Base-by-base conservation (phyloP, 2,329 filamentous ascomycete genomes). In the Laburnicola sp. region DNA sequence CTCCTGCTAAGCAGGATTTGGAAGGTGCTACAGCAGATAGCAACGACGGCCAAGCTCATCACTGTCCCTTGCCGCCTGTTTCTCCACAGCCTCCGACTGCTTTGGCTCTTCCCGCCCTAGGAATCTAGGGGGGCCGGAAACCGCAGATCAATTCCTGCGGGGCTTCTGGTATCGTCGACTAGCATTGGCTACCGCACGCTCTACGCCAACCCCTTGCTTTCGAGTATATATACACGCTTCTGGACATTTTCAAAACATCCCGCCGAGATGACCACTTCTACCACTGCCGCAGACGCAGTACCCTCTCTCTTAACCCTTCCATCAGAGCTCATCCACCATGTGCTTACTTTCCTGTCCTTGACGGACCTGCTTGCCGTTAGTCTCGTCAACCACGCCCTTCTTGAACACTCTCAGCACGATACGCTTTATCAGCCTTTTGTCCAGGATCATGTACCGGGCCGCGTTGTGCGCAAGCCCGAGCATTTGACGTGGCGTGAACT, bases 341-440 rank as follows among this genome's bases (percentile, higher is more conserved):
- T 96, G 40, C 75, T 96, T 10, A 77, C 78, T 30, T 85, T 83
- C 63, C 80, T 96, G 4, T 73, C 81, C 0, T 81, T 89, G 0
- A 58, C 76, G 34, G 86, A 91, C 50, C 81, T 96, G 8, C 79
- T 79, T 25, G 71, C 75, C 1, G 69, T 86, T 9, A 82, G 85
- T 2, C 74, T 75, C 7, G 86, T 86, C 23, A 93, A 86, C 70
- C 84, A 76, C 23, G 66, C 71, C 3, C 75, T 96, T 2, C 77
- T 69, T 43, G 71, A 72, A 7, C 83, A 87, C 60, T 82, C 85
- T 26, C 74, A 76, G 4, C 80, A 84, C 51, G 90, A 96, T 57
- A 74, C 82, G 5, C 77, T 89, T 34, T 97, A 91, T 91, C 82
- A 85, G 37, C 74, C 76, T 1, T 78, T 88, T 16, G 82, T 96